These are phyloP conservation scores for Phytophthora colocasiae DNA, from an alignment of 352 stramenopile genomes.

Conservation along the genomic window DNA sequence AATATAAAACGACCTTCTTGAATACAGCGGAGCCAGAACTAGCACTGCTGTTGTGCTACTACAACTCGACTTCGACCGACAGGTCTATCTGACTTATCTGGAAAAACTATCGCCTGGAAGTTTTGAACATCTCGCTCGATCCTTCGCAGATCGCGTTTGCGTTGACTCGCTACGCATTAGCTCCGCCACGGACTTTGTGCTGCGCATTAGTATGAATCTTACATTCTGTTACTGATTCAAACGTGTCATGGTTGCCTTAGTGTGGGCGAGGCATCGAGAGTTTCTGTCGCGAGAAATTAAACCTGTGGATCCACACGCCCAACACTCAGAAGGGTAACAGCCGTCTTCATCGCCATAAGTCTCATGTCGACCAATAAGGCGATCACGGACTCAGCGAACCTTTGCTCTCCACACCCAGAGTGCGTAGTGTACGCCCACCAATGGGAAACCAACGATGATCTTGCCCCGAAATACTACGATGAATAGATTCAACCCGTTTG, in stretches of 20 bases:
- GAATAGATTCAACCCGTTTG: conserved; percentile 18
- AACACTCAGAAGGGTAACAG: conserved; percentile 8
- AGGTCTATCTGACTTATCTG: conserved; percentile 23
- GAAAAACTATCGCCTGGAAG: conserved; percentile 24
- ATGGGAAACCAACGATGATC: conserved; percentile 18
- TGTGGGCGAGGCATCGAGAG: conserved; percentile 5
- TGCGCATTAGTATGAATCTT: conserved; percentile 36
- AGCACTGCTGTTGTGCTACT: no score
- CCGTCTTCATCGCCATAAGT: conserved; percentile 16
- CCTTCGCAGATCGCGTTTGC: conserved; percentile 25
- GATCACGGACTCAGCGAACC: conserved; percentile 2
- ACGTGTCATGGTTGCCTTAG: conserved; percentile 18
- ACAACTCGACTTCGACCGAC: conserved; percentile 35
- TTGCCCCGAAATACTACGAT: not conserved
- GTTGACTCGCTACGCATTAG: conserved; percentile 42
- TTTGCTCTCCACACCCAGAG: conserved; percentile 17
- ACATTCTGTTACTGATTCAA: conserved; percentile 39
- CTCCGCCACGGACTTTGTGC: conserved; percentile 24
- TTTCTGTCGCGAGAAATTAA: not conserved
- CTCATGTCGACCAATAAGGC: conserved; percentile 21
- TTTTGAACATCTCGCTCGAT: conserved; percentile 37
- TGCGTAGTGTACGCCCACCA: conserved; percentile 29
- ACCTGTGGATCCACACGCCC: not conserved
- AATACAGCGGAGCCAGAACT: no score
- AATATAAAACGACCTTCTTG: no score